Conservation (phyloP, 169 alveolate genomes). For the Cryptosporidium andersoni region DNA sequence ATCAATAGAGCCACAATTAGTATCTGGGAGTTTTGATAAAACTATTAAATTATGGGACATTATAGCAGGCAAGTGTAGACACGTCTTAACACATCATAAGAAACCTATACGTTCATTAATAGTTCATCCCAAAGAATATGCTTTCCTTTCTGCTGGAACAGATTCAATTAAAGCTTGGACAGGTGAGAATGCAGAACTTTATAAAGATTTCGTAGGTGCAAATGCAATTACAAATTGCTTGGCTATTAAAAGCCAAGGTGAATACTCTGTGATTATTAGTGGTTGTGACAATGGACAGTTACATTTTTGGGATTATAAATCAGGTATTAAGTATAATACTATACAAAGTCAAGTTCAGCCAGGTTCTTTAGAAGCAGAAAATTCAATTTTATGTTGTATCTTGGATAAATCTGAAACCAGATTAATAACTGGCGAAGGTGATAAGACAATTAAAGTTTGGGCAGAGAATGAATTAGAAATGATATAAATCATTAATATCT, state of each 20-base stretch:
- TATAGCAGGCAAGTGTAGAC: slow-evolving; percentile 92
- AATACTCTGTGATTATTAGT: slow-evolving; percentile 88
- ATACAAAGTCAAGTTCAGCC: slow-evolving; percentile 89
- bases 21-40: slow-evolving; percentile 95
- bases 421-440: slow-evolving; percentile 97
- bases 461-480: slow-evolving; percentile 13
- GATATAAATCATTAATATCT: slow-evolving; percentile 4
- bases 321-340: slow-evolving; percentile 94
- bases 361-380: slow-evolving; percentile 96
- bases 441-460: slow-evolving; percentile 95
- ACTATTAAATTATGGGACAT: slow-evolving; percentile 97
- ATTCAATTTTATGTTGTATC: slow-evolving; percentile 90
- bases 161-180: slow-evolving; percentile 96
- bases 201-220: slow-evolving; percentile 85
- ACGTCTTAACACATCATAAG: slow-evolving; percentile 96
- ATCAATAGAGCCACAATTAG: slow-evolving; percentile 94
- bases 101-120: slow-evolving; percentile 94
- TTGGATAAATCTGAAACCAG: slow-evolving; percentile 95
- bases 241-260: slow-evolving; percentile 87
- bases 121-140: slow-evolving; percentile 94
- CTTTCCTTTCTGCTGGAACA: slow-evolving; percentile 96
- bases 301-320: slow-evolving; percentile 96
- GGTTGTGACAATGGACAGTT: slow-evolving; percentile 96
- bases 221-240: slow-evolving; percentile 91
- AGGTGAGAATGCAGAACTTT: slow-evolving; percentile 84